Evolutionary conservation across 1,139 yeast species (phyloP).

Genomic region (Geotrichum siamense): DNA sequence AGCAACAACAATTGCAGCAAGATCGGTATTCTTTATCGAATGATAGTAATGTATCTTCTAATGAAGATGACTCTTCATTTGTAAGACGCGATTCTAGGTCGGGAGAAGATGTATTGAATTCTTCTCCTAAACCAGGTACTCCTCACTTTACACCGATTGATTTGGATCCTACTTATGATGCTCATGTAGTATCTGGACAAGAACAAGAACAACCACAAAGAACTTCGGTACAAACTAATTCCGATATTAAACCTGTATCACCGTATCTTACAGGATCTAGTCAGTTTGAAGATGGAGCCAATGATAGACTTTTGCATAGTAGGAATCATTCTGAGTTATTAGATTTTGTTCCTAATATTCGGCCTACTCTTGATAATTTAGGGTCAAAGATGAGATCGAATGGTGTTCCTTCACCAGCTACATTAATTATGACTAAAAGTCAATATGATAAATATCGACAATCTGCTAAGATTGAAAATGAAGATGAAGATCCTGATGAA

Average conservation of each 20-base stretch:
- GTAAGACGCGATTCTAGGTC: neutral
- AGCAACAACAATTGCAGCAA: neutral
- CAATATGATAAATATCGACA: constrained; percentile 17
- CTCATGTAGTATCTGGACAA: constrained; percentile 17
- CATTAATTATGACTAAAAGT: constrained; percentile 17
- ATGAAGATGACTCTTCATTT: constrained; percentile 9
- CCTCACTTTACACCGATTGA: constrained; percentile 16
- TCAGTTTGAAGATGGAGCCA: constrained; percentile 1
- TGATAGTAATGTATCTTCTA: constrained; percentile 12
- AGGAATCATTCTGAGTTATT: constrained; percentile 13
- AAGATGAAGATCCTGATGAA: constrained; percentile 3
- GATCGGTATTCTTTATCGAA: constrained; percentile 10
- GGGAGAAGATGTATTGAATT: neutral
- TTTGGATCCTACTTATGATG: constrained; percentile 15
- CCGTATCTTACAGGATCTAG: constrained; percentile 1
- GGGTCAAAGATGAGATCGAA: constrained; percentile 16
- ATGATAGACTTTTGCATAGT: constrained; percentile 6
- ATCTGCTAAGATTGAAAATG: neutral
- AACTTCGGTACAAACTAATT: neutral
- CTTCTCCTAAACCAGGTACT: neutral
- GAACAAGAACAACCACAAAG: too few relatives aligned
- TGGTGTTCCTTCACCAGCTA: constrained; percentile 16
- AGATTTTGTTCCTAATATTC: constrained; percentile 17
- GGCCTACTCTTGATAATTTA: constrained; percentile 16
- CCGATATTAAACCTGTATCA: constrained; percentile 1